Conservation (phyloP, 2,329 filamentous ascomycete species). For the Alternaria brassicae region DNA sequence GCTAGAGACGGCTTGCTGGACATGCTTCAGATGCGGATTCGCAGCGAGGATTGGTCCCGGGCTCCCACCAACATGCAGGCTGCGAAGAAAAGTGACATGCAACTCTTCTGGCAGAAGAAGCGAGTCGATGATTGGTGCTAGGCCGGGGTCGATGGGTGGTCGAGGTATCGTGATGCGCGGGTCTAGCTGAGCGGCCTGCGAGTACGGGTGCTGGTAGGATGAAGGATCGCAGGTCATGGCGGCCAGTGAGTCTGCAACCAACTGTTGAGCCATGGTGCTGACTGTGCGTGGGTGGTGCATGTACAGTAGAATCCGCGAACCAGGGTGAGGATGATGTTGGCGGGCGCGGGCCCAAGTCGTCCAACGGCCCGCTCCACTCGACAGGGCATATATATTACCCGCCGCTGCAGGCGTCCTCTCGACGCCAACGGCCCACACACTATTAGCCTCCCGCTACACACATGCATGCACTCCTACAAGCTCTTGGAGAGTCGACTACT, state of each 20-base stretch:
- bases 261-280: background rate
- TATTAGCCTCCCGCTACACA: background rate
- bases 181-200: conserved; percentile 17
- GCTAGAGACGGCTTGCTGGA: conserved; percentile 49
- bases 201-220: conserved; percentile 9
- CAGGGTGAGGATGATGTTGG: background rate
- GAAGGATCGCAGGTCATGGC: background rate
- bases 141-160: conserved; percentile 8
- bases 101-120: conserved; percentile 16
- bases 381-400: background rate
- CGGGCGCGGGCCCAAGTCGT: background rate
- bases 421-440: background rate
- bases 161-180: conserved; percentile 15
- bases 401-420: background rate
- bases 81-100: conserved; percentile 17
- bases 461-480: background rate
- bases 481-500: background rate
- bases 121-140: conserved; percentile 15
- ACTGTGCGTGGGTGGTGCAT: background rate
- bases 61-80: conserved; percentile 1
- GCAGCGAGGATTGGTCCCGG: conserved; percentile 62
- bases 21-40: conserved; percentile 60
- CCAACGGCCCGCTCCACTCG: background rate
- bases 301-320: background rate
- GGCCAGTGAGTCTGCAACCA: background rate